Base-by-base conservation (phyloP, 805 yeast genomes). In the Pichia paraexigua region DNA sequence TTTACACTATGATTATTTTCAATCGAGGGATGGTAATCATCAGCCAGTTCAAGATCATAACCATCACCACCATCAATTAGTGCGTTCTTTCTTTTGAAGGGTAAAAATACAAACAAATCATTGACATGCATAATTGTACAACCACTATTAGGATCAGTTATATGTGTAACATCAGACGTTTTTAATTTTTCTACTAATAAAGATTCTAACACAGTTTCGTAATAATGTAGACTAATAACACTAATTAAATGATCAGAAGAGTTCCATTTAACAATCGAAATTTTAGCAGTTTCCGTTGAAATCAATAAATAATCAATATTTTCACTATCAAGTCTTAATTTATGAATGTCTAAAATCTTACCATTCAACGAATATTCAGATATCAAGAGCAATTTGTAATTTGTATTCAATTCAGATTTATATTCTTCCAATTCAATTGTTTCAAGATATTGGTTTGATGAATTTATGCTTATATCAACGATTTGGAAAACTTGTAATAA, bases 151-250 rank as follows among this genome's bases (percentile, higher is more conserved):
- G 95, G 87, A 52, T 87, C 96, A 0, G 79, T 71, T 24, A 80
- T 67, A 52, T 86, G 72, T 10, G 69, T 68, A 0, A 86, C 68
- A 7, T 67, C 64, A 48, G 70, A 55, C 59, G 59, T 60, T 15
- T 61, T 58, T 24, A 66, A 58, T 22, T 67, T 67, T 49, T 75
- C 80, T 46, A 75, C 69, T 2, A 82, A 74, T 12, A 74, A 60
- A 35, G 74, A 71, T 42, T 75, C 76, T 47, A 89, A 71, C 25
- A 79, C 79, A 43, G 80, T 78, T 59, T 92, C 97, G 65, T 91
- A 94, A 63, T 78, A 89, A 68, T 94, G 99, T 48, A 94, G 70
- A 47, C 96, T 86, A 1, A 80, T 75, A 0, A 97, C 87, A 25
- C 76, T 71, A n/a, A 92, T 71, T 1, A 76, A 60, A 56, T 79